Evolutionary conservation across 2,329 filamentous ascomycete genomes (phyloP).

Genomic region (Coniella vitis): DNA sequence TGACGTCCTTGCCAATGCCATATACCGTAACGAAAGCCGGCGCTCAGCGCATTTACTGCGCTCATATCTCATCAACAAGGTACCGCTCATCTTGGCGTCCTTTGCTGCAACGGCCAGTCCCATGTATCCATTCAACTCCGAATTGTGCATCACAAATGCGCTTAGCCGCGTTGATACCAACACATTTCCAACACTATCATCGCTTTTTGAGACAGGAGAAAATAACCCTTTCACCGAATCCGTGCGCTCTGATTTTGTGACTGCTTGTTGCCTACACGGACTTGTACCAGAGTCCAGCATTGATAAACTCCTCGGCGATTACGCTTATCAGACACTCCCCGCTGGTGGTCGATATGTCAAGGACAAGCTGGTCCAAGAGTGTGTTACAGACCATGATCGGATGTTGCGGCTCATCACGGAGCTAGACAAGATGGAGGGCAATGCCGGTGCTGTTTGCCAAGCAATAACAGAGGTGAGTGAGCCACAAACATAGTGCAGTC

Average conservation of each 20-base stretch:
- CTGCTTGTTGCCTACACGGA: slow-evolving; percentile 81
- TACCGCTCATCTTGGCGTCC: slow-evolving; percentile 47
- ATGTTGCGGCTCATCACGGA: slow-evolving; percentile 72
- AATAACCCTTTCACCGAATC: slow-evolving; percentile 52
- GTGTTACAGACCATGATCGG: slow-evolving; percentile 66
- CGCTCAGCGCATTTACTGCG: slow-evolving; percentile 66
- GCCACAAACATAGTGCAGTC: background rate
- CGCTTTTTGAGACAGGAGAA: slow-evolving; percentile 52
- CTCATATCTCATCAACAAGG: slow-evolving; percentile 73
- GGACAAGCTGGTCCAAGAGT: slow-evolving; percentile 71
- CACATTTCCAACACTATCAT: slow-evolving; percentile 56
- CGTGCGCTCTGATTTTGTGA: slow-evolving; percentile 69
- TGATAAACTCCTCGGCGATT: slow-evolving; percentile 73
- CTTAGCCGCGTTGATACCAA: slow-evolving; percentile 76
- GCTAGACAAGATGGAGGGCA: slow-evolving; percentile 84
- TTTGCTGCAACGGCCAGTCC: slow-evolving; percentile 44
- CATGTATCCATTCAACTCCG: slow-evolving; percentile 65
- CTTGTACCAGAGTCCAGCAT: slow-evolving; percentile 75
- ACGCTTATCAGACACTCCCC: slow-evolving; percentile 72
- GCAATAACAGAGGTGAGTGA: slow-evolving; percentile 62
- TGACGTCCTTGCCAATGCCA: slow-evolving; percentile 80
- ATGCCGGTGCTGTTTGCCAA: slow-evolving; percentile 76
- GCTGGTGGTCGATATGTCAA: slow-evolving; percentile 69
- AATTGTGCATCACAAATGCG: slow-evolving; percentile 65
- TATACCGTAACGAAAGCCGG: slow-evolving; percentile 56